Evolutionary conservation across 78 protist species (phyloP).

Genomic region (Dictyostelium brefeldianum): DNA sequence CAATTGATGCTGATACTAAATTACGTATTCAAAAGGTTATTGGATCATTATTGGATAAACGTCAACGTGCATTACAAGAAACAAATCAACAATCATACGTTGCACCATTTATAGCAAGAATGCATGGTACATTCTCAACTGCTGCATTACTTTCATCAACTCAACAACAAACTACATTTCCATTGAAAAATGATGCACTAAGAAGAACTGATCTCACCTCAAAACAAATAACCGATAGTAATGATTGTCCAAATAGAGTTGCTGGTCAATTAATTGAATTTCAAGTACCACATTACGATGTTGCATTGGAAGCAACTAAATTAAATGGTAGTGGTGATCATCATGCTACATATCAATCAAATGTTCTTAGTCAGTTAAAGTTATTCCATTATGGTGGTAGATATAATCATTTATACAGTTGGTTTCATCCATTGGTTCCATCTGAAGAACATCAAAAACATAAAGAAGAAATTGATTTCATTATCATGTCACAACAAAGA

Average conservation of each 20-base stretch:
- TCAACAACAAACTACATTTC: not conserved
- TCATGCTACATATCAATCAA: not conserved
- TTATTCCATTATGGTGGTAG: slow-evolving; percentile 21
- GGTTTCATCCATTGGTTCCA: slow-evolving; percentile 62
- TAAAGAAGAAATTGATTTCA: slow-evolving; percentile 57
- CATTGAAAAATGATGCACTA: slow-evolving; percentile 9
- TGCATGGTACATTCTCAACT: not conserved
- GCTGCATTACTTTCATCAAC: not conserved
- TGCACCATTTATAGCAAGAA: not conserved
- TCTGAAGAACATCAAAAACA: slow-evolving; percentile 54
- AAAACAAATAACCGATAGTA: slow-evolving; percentile 23
- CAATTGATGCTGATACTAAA: not conserved
- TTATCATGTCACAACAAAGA: slow-evolving; percentile 66
- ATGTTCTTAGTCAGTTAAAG: not conserved
- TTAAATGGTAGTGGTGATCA: not conserved
- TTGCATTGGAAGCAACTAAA: not conserved
- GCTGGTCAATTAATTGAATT: slow-evolving; percentile 38
- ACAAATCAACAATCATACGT: not conserved
- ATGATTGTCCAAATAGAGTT: slow-evolving; percentile 33
- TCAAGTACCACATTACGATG: slow-evolving; percentile 43
- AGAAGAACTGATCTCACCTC: slow-evolving; percentile 32
- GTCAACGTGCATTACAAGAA: not conserved
- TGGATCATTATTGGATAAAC: not conserved
- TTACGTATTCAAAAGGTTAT: slow-evolving; percentile 3
- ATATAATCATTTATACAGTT: slow-evolving; percentile 11